phyloP scores from a whole-genome alignment of 768 basidiomycete genomes.

The Mycena filopes region DNA sequence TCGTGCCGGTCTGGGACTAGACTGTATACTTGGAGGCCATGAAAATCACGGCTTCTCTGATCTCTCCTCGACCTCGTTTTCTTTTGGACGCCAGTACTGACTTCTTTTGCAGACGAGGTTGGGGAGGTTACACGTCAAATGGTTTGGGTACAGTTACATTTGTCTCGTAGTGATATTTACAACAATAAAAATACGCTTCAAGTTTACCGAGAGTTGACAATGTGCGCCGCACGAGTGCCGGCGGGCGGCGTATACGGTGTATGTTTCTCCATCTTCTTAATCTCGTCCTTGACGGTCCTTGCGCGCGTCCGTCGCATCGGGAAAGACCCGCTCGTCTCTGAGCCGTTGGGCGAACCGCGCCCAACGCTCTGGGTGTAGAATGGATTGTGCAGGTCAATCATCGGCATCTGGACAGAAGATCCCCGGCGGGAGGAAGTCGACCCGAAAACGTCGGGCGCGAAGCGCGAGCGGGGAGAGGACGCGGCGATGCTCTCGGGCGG shows the following conservation, averaged over 20 bases:
- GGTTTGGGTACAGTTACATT: neutral
- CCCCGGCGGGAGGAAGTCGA: neutral
- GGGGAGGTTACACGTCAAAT: too few relatives aligned
- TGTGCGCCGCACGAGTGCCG: slow-evolving; percentile 15
- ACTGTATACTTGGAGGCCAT: slow-evolving; percentile 14
- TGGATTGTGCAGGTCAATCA: slow-evolving; percentile 6
- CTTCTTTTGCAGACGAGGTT: too few relatives aligned
- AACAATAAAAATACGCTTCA: too few relatives aligned
- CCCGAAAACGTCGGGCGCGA: slow-evolving; percentile 12
- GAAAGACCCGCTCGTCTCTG: slow-evolving; percentile 15
- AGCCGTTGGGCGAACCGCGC: slow-evolving; percentile 9
- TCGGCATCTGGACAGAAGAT: slow-evolving; percentile 5
- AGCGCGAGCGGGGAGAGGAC: slow-evolving; percentile 6
- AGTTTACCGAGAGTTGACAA: neutral
- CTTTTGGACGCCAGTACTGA: neutral
- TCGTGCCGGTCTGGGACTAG: slow-evolving; percentile 9
- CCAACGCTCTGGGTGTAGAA: slow-evolving; percentile 6
- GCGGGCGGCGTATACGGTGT: slow-evolving; percentile 20
- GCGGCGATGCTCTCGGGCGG: slow-evolving; percentile 7
- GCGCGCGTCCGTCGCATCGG: slow-evolving; percentile 17
- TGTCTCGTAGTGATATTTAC: too few relatives aligned
- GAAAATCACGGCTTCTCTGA: slow-evolving; percentile 31
- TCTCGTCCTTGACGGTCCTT: slow-evolving; percentile 2
- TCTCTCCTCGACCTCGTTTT: neutral
- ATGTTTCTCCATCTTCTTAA: slow-evolving; percentile 12